phyloP scores from a whole-genome alignment of 2,329 filamentous ascomycete species.

The Trichoderma aggressivum region DNA sequence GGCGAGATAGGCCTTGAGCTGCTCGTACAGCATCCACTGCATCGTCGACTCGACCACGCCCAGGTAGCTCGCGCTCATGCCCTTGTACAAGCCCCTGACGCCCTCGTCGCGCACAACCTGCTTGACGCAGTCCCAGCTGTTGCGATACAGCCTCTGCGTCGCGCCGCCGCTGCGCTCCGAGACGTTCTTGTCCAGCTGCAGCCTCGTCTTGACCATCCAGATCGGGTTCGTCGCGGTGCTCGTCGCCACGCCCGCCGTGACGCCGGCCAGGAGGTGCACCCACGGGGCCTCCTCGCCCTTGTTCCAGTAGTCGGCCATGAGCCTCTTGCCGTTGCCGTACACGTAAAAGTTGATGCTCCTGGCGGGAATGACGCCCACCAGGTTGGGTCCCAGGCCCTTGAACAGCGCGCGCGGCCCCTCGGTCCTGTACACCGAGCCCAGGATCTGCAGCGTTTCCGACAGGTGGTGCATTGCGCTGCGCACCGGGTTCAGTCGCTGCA shows the following conservation, averaged over 20 bases:
- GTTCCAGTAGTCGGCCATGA: constrained; percentile 74
- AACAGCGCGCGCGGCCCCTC: constrained; percentile 88
- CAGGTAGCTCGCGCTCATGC: constrained; percentile 86
- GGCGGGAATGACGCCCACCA: constrained; percentile 85
- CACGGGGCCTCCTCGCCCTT: constrained; percentile 64
- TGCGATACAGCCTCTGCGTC: constrained; percentile 69
- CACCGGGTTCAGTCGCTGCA: constrained; percentile 54
- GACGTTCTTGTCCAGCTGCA: constrained; percentile 87
- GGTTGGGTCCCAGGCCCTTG: constrained; percentile 87
- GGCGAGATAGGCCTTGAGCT: constrained; percentile 75
- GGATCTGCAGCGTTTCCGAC: constrained; percentile 79
- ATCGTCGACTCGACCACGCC: constrained; percentile 86
- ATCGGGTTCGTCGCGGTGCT: constrained; percentile 93
- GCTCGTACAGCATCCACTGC: constrained; percentile 93
- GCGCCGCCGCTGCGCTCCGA: constrained; percentile 56
- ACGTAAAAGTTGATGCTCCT: constrained; percentile 91
- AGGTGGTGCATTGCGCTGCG: constrained; percentile 71
- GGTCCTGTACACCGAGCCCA: constrained; percentile 71
- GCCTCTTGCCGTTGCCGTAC: constrained; percentile 85
- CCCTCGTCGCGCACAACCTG: constrained; percentile 82
- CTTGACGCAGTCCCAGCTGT: constrained; percentile 81
- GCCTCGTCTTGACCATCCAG: constrained; percentile 89
- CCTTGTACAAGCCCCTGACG: constrained; percentile 78
- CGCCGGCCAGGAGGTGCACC: constrained; percentile 75
- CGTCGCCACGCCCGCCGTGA: constrained; percentile 76